Evolutionary conservation across 2,329 filamentous ascomycete genomes (phyloP).

Genomic region (Ambrosiella beaveri): DNA sequence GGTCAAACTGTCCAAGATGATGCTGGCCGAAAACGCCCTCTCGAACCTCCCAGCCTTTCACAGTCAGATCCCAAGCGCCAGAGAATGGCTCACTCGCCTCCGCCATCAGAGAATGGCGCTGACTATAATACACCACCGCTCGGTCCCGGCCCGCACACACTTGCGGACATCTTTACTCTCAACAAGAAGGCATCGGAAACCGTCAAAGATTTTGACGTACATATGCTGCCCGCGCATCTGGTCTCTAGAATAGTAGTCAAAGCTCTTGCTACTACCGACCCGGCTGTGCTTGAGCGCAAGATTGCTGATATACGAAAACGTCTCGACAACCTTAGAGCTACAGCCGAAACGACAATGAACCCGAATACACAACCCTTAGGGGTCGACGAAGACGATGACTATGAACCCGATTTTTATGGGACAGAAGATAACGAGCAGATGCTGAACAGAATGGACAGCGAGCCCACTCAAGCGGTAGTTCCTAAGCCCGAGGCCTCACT

Average conservation of each 20-base stretch:
- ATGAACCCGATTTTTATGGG: constrained; percentile 72
- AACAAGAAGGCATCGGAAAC: constrained; percentile 47
- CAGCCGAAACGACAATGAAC: constrained; percentile 21
- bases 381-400: constrained; percentile 70
- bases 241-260: constrained; percentile 69
- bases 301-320: constrained; percentile 13
- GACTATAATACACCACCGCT: constrained; percentile 47
- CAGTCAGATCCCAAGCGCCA: constrained; percentile 72
- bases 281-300: constrained; percentile 12
- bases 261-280: constrained; percentile 32
- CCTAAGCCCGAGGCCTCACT: constrained; percentile 27
- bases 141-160: constrained; percentile 56
- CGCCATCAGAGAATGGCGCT: constrained; percentile 14
- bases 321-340: constrained; percentile 16
- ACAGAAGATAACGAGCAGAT: constrained; percentile 65
- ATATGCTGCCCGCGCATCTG: constrained; percentile 56
- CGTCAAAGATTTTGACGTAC: constrained; percentile 66
- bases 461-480: constrained; percentile 32
- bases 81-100: constrained; percentile 37
- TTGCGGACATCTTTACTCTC: constrained; percentile 74
- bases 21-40: constrained; percentile 55
- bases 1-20: constrained; percentile 69
- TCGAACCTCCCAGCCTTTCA: constrained; percentile 52
- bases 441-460: constrained; percentile 56
- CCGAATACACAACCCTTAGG: constrained; percentile 40